Conservation (phyloP, 2,329 filamentous ascomycete species). For the Coniosporium tulheliwenetii region DNA sequence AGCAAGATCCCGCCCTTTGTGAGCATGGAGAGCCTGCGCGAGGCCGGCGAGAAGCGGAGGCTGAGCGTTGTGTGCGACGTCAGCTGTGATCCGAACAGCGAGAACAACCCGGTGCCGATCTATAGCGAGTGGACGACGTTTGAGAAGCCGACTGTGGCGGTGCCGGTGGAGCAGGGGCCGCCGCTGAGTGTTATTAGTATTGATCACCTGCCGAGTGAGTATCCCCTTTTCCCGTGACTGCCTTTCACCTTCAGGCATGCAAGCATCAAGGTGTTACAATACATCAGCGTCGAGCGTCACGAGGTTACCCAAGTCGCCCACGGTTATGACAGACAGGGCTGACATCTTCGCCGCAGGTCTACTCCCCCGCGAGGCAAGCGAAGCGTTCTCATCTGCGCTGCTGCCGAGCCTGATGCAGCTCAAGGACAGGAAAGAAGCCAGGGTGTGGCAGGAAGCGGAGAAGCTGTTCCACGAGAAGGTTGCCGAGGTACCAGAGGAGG, state of each 20-base stretch:
- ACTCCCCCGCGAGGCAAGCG: slow-evolving; percentile 71
- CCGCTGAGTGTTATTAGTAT: slow-evolving; percentile 72
- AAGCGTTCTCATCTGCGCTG: slow-evolving; percentile 67
- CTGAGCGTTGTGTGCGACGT: slow-evolving; percentile 61
- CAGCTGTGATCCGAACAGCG: slow-evolving; percentile 57
- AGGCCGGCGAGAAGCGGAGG: slow-evolving; percentile 47
- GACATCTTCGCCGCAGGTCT: slow-evolving; percentile 29
- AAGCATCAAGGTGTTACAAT: not conserved
- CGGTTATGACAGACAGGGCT: slow-evolving; percentile 5
- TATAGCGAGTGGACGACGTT: slow-evolving; percentile 80
- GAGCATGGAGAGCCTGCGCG: slow-evolving; percentile 46
- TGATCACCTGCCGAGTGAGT: slow-evolving; percentile 55
- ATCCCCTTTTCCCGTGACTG: not conserved
- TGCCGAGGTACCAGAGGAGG: slow-evolving; percentile 42
- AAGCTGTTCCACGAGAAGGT: slow-evolving; percentile 77
- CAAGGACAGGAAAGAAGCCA: slow-evolving; percentile 54
- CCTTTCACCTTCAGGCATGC: not conserved
- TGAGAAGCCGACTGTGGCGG: slow-evolving; percentile 68
- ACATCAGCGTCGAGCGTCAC: slow-evolving; percentile 16
- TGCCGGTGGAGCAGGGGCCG: slow-evolving; percentile 42
- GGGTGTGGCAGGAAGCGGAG: slow-evolving; percentile 76
- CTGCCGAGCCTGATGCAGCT: slow-evolving; percentile 63
- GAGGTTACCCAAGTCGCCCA: too few species aligned
- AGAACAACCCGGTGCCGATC: slow-evolving; percentile 61
- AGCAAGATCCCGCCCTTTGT: slow-evolving; percentile 71